Base-by-base conservation (phyloP, 345 rosid species). In the Linum usitatissimum region DNA sequence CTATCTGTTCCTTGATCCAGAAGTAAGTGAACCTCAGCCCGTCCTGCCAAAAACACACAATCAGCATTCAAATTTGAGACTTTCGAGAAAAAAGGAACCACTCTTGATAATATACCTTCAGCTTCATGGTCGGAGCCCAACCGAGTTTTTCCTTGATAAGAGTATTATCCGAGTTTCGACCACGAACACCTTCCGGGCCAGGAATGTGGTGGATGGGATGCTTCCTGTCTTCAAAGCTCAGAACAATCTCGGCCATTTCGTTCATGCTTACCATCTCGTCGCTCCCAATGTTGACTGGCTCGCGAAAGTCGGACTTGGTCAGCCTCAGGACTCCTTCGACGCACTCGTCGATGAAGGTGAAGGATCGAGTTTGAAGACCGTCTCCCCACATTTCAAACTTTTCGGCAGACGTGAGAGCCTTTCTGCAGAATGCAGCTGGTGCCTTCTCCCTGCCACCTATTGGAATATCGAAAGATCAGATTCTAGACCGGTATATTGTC, bases 241-340 rank as follows among this genome's bases (percentile, higher is more conserved):
- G 88, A 67, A 93, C 94, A 74, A 87, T 93, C 81, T 87, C 94
- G 7, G 99, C 97, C 97, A 93, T 90, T 79, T 84, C 94, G 56
- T 93, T 93, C 99, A 93, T 93, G 88, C 99, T 87, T 59, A 93
- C 99, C 97, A 90, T 89, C 84, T 93, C 99, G 75, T 93, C 99
- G 30, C 99, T 93, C 73, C 99, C 99, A 6, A 93, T 93, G 79
- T 93, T 93, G 68, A 93, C 88, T 0, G 99, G 97, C 89, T 94
- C 99, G 53, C 84, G 90, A 81, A 94, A 94, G 76, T 94, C 97
- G 17, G 99, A 90, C 73, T 90, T 94, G 0, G 96, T 94, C 81
- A 94, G 81, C 69, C 99, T 93, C 42, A 45, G 90, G 6, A 94
- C 97, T 66, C 99, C 97, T 77, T 94, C 99, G 14, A 94, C 96